Conservation (phyloP, 148 eudicot genomes). For the Fagopyrum tataricum region DNA sequence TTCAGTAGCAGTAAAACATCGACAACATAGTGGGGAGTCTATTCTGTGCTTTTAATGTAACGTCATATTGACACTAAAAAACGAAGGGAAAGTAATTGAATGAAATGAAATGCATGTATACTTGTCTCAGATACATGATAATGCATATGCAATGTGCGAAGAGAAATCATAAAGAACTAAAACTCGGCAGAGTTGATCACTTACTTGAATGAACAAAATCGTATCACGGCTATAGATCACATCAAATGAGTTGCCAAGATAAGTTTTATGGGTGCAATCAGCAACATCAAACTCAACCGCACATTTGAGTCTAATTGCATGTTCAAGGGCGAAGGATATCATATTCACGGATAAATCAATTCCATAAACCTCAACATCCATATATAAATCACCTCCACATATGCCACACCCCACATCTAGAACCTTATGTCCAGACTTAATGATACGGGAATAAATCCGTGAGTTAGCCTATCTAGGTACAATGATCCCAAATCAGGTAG, state of each 20-base stretch:
- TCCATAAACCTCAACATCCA: slow-evolving; percentile 92
- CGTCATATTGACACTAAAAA: too few relatives aligned
- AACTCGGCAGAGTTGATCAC: neutral
- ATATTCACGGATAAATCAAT: slow-evolving; percentile 92
- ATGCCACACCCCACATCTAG: slow-evolving; percentile 98
- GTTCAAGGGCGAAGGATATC: slow-evolving; percentile 92
- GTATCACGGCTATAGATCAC: slow-evolving; percentile 98
- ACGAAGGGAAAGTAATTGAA: too few relatives aligned
- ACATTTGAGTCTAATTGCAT: slow-evolving; percentile 77
- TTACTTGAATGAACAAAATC: slow-evolving; percentile 94
- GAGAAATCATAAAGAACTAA: too few relatives aligned
- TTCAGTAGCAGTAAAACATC: too few relatives aligned
- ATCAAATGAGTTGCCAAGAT: slow-evolving; percentile 72
- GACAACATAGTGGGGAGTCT: too few relatives aligned
- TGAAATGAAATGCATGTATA: too few relatives aligned
- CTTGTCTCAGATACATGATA: neutral
- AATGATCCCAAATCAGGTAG: too few relatives aligned
- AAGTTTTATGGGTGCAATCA: slow-evolving; percentile 88
- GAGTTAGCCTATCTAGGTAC: too few relatives aligned
- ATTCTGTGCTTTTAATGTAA: too few relatives aligned
- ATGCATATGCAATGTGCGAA: neutral
- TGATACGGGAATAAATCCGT: too few relatives aligned
- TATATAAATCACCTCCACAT: slow-evolving; percentile 97
- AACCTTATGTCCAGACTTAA: slow-evolving; percentile 90
- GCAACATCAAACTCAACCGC: slow-evolving; percentile 97